Base-by-base conservation (phyloP, 345 rosid genomes). In the Eucalyptus sp. region DNA sequence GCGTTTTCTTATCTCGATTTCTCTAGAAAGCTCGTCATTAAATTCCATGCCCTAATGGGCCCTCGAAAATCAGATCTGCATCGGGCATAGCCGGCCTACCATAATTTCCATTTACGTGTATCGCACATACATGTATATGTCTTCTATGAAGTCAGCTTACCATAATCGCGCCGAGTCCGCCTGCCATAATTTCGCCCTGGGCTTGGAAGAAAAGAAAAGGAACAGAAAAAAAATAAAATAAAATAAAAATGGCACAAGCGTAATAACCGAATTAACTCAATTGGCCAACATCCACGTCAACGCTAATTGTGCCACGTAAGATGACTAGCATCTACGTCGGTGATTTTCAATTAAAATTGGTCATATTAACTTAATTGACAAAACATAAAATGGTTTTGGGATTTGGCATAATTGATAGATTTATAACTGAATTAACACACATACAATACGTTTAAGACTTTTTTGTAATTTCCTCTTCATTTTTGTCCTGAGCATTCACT, bases 271-370 rank as follows among this genome's bases (percentile, higher is more conserved):
- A 50, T 50, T 50, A 50, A 50, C 52, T 14, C 52, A 50, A 50
- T 50, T 50, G 18, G 7, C 0, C 3, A 1, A 0, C 1, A 50
- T 50, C 2, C 52, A 50, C 52, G 3, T 50, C 18, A 50, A 50
- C 1, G 0, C 3, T 2, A 0, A 50, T 15, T 3, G 12, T 50
- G 18, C 3, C 7, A 50, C 2, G 3, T 50, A 50, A 50, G 6
- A 50, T 0, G 0, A 3, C 7, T 2, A 50, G 1, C 3, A 50
- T 50, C 7, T 50, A 15, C 0, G 7, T 15, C 1, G 2, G 2
- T 50, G 0, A 15, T 15, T 50, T 50, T 1, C 1, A 50, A 15
- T 3, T 50, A 50, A 50, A 50, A 50, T 50, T 50, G 6, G 52
- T 50, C 0, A 1, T 2, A 15, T 50, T 50, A 50, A 50, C 2